phyloP scores from a whole-genome alignment of 805 yeast species.

The Lipomyces sp. region DNA sequence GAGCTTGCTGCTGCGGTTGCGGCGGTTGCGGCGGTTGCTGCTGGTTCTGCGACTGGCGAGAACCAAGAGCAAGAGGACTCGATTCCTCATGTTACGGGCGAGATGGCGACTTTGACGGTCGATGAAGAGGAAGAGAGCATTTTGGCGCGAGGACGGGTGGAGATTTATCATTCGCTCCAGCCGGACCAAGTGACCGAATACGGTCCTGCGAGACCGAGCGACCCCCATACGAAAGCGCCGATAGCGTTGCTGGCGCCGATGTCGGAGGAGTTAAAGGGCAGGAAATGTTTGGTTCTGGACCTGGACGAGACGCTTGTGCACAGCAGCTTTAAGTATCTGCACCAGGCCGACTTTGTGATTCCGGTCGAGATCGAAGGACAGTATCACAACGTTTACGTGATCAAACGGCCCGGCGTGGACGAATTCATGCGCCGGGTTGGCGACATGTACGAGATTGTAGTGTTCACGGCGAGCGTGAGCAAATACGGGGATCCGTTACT shows the following conservation, averaged over 20 bases:
- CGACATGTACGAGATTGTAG: slow-evolving; percentile 88
- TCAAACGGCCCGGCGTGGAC: slow-evolving; percentile 97
- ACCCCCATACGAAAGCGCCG: slow-evolving; percentile 5
- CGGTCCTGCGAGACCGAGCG: slow-evolving; percentile 21
- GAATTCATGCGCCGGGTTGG: slow-evolving; percentile 85
- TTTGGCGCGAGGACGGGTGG: slow-evolving; percentile 31
- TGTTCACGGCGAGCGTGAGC: slow-evolving; percentile 94
- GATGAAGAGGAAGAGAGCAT: slow-evolving; percentile 31
- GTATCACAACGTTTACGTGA: slow-evolving; percentile 91
- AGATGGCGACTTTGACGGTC: neutral
- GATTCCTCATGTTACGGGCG: neutral
- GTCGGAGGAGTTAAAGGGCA: slow-evolving; percentile 55
- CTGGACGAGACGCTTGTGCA: slow-evolving; percentile 96
- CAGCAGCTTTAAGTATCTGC: slow-evolving; percentile 86
- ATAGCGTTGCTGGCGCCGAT: slow-evolving; percentile 60
- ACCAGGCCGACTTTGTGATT: slow-evolving; percentile 93
- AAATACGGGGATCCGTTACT: slow-evolving; percentile 95
- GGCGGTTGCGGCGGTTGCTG: slow-evolving; percentile 14
- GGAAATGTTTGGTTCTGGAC: slow-evolving; percentile 88
- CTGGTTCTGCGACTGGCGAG: neutral
- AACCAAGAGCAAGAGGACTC: slow-evolving; percentile 1
- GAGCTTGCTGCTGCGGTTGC: slow-evolving; percentile 12
- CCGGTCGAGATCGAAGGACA: slow-evolving; percentile 96
- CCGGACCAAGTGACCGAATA: slow-evolving; percentile 33
- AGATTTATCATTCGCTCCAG: slow-evolving; percentile 32